Conservation (phyloP, 73 alveolate genomes). For the Symbiodinium natans region DNA sequence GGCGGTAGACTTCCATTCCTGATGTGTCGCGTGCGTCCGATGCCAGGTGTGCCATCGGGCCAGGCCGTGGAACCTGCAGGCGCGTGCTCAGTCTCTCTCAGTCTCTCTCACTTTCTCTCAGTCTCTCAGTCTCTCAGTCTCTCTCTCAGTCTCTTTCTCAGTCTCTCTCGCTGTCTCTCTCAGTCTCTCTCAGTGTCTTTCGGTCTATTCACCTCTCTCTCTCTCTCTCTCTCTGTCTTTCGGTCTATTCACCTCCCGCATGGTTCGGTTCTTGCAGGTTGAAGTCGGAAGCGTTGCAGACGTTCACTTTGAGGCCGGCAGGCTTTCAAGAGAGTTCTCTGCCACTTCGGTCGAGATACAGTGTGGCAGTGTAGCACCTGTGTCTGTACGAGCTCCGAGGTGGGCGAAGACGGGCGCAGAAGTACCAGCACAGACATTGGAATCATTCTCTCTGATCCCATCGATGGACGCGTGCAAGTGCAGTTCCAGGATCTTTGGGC, state of each 20-base stretch:
- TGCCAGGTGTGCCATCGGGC: constrained; percentile 29
- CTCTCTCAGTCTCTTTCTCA: too few relatives aligned
- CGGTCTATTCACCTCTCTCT: neutral
- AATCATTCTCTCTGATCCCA: constrained; percentile 53
- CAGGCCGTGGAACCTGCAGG: constrained; percentile 29
- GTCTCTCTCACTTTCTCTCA: too few relatives aligned
- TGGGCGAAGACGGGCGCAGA: constrained; percentile 89
- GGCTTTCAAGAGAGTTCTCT: neutral
- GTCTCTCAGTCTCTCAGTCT: too few relatives aligned
- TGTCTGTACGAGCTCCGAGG: constrained; percentile 21
- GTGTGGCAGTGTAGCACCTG: neutral
- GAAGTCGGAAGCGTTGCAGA: constrained; percentile 90
- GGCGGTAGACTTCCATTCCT: too few relatives aligned
- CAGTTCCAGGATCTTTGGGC: constrained; percentile 63
- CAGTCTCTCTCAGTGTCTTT: neutral
- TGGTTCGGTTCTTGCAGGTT: neutral
- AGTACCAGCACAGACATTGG: constrained; percentile 83
- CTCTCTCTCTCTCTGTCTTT: neutral
- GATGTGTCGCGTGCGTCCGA: too few relatives aligned
- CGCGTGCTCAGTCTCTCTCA: too few relatives aligned
- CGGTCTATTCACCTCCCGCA: neutral
- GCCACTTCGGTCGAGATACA: too few relatives aligned
- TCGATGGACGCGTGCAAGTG: constrained; percentile 79
- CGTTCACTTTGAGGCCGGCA: constrained; percentile 72
- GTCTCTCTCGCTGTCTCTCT: too few relatives aligned